These are phyloP conservation scores for Iris pallida DNA, from an alignment of 116 monocot genomes.

Conservation along the genomic window DNA sequence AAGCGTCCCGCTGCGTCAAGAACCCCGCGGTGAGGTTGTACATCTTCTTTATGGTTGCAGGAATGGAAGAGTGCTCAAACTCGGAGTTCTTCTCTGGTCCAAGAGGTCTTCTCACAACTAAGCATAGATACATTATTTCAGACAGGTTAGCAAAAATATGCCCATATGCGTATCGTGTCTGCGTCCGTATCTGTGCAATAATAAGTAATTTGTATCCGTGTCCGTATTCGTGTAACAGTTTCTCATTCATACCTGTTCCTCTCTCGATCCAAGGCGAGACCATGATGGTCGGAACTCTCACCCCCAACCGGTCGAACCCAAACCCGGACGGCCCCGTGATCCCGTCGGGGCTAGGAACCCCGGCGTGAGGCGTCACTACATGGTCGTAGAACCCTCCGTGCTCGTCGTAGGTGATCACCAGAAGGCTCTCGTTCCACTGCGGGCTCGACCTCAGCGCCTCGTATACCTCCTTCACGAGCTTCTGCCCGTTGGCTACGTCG, in stretches of 20 bases:
- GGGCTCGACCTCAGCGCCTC: conserved; percentile 67
- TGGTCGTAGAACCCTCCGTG: conserved; percentile 89
- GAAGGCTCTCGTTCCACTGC: conserved; percentile 69
- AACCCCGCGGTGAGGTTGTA: conserved; percentile 12
- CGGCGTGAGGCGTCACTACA: conserved; percentile 52
- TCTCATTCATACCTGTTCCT: conserved; percentile 53
- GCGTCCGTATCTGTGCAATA: too few species aligned
- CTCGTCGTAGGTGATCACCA: conserved; percentile 81
- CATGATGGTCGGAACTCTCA: conserved; percentile 69
- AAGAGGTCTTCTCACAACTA: conserved; percentile 47
- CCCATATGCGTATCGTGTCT: too few species aligned
- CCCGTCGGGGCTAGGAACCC: conserved; percentile 74
- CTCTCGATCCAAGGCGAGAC: conserved; percentile 85
- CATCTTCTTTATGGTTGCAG: conserved; percentile 29
- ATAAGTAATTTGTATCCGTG: too few species aligned
- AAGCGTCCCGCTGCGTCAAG: conserved; percentile 28
- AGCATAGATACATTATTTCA: not conserved
- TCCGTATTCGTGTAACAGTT: too few species aligned
- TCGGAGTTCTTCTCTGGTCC: conserved; percentile 48
- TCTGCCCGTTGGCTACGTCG: conserved; percentile 77
- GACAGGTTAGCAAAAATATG: too few species aligned
- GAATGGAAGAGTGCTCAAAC: conserved; percentile 35
- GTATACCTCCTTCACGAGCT: conserved; percentile 76
- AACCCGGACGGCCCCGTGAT: conserved; percentile 43
- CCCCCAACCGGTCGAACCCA: conserved; percentile 65